These are phyloP conservation scores for Rosa multiflora DNA, from an alignment of 306 rosid genomes.

Conservation along the genomic window DNA sequence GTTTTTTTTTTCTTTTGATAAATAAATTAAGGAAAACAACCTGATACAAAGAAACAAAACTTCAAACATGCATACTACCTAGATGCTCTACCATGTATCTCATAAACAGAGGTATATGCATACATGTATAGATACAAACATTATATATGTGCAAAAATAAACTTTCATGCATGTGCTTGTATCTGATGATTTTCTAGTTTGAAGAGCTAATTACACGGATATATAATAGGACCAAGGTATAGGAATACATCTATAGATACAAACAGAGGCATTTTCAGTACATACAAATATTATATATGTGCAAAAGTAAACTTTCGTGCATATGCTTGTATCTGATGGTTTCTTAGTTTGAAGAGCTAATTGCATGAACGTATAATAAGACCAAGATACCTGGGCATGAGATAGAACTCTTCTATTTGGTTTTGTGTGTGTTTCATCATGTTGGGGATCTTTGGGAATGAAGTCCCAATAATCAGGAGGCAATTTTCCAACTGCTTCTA, in stretches of 20 bases:
- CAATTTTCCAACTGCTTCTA: slow-evolving; percentile 54
- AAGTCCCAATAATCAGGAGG: slow-evolving; percentile 85
- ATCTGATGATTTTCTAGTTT: background rate
- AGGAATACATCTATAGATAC: slow-evolving; percentile 21
- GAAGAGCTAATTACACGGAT: background rate
- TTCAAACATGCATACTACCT: background rate
- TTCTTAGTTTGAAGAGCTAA: background rate
- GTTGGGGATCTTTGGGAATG: slow-evolving; percentile 60
- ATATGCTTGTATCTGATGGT: background rate
- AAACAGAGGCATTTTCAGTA: background rate
- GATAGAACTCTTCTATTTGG: slow-evolving; percentile 68
- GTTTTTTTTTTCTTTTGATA: background rate
- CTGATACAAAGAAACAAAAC: background rate
- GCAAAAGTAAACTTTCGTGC: background rate
- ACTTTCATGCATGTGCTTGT: background rate
- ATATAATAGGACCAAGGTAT: slow-evolving; percentile 33
- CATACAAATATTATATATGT: background rate
- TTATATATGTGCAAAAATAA: background rate
- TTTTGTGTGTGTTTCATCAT: slow-evolving; percentile 49
- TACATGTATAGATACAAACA: background rate
- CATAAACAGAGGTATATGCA: background rate
- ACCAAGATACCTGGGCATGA: slow-evolving; percentile 64
- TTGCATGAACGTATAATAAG: background rate
- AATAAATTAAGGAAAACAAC: slow-evolving; percentile 2
- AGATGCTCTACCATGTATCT: background rate